These are phyloP conservation scores for Puccinia novopanici DNA, from an alignment of 1,284 basidiomycete genomes.

Conservation along the genomic window DNA sequence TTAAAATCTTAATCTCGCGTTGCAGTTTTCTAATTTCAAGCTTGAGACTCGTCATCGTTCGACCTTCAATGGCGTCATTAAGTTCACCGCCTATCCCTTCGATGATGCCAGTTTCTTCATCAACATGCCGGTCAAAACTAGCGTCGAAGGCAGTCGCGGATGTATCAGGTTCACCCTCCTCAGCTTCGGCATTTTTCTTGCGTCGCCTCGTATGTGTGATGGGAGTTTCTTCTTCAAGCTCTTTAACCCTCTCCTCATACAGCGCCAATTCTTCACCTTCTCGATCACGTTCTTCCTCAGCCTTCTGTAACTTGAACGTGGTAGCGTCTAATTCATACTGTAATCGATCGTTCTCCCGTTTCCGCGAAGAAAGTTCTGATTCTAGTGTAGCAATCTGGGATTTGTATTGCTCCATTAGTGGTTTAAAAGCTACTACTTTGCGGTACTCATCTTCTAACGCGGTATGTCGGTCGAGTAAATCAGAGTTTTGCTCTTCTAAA, in stretches of 20 bases:
- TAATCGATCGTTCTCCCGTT: constrained; percentile 71
- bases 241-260: constrained; percentile 43
- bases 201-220: constrained; percentile 28
- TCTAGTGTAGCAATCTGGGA: constrained; percentile 80
- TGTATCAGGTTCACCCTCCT: constrained; percentile 16
- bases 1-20: constrained; percentile 37
- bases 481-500: constrained; percentile 87
- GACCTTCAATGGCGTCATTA: constrained; percentile 44
- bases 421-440: constrained; percentile 81
- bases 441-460: constrained; percentile 85
- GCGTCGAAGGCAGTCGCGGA: constrained; percentile 11
- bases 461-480: constrained; percentile 85
- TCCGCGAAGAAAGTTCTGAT: constrained; percentile 67
- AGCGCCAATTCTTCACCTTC: constrained; percentile 56
- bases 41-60: constrained; percentile 48
- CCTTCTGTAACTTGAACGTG: constrained; percentile 68
- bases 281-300: constrained; percentile 46
- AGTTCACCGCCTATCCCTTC: constrained; percentile 43
- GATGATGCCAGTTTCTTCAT: constrained; percentile 46
- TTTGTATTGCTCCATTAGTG: constrained; percentile 89
- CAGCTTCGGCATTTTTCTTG: constrained; percentile 22
- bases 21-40: constrained; percentile 47
- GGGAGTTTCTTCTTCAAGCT: constrained; percentile 47
- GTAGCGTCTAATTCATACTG: constrained; percentile 76
- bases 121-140: constrained; percentile 39